Evolutionary conservation across 768 basidiomycete species (phyloP).

Genomic region (Mrakia blollopis): DNA sequence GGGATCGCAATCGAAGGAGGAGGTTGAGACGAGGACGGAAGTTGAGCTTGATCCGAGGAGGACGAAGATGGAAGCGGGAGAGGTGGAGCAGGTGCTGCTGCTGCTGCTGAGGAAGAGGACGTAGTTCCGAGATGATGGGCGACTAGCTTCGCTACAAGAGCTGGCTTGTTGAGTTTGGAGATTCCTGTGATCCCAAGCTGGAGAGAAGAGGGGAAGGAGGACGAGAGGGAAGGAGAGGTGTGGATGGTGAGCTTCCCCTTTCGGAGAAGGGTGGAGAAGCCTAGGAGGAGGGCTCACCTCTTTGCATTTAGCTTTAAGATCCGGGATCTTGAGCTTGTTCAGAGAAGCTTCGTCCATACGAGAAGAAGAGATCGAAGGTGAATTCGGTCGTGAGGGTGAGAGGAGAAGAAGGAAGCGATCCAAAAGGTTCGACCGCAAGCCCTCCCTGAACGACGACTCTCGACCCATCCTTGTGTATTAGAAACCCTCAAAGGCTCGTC

Average conservation of each 20-base stretch:
- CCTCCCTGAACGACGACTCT: no score
- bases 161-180: conserved; percentile 23
- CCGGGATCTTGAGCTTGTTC: conserved; percentile 14
- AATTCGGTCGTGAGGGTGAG: neutral
- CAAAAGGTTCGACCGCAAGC: no score
- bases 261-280: no score
- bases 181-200: conserved; percentile 18
- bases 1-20: neutral
- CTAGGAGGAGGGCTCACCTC: neutral
- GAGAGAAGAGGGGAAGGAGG: no score
- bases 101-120: neutral
- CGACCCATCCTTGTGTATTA: no score
- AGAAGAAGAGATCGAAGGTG: neutral
- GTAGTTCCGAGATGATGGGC: no score
- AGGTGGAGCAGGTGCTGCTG: neutral
- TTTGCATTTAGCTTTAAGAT: conserved; percentile 22
- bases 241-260: neutral
- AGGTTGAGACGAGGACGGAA: neutral
- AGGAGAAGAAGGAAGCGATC: neutral
- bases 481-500: no score
- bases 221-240: neutral
- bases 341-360: conserved; percentile 13
- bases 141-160: conserved; percentile 5
- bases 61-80: neutral
- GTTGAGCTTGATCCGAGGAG: neutral